These are phyloP conservation scores for Phytophthora sojae DNA, from an alignment of 352 stramenopile genomes.

Conservation along the genomic window DNA sequence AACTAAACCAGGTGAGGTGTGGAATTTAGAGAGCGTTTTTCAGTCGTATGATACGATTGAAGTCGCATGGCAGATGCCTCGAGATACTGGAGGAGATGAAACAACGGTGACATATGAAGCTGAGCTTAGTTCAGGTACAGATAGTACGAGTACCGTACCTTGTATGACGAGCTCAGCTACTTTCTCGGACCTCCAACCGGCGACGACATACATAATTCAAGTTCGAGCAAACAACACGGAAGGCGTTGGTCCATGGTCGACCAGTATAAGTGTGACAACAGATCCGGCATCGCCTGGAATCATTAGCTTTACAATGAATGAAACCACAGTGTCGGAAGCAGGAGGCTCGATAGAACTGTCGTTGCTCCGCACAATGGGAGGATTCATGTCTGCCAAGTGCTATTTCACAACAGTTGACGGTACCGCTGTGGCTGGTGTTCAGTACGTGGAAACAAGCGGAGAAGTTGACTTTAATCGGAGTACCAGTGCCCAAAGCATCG, in stretches of 20 bases:
- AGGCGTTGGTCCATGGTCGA: conserved; percentile 43
- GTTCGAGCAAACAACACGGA: conserved; percentile 38
- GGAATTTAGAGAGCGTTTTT: conserved; percentile 8
- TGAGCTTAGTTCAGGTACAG: conserved; percentile 15
- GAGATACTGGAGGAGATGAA: conserved; percentile 47
- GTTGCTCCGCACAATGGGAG: conserved; percentile 43
- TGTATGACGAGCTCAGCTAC: neutral
- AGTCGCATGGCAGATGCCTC: conserved; percentile 42
- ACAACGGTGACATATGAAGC: conserved; percentile 37
- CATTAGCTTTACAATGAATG: conserved; percentile 40
- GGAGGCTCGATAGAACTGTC: conserved; percentile 11
- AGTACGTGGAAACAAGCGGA: conserved; percentile 38
- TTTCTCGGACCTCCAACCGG: conserved; percentile 31
- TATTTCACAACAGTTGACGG: conserved; percentile 42
- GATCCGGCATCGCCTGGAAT: conserved; percentile 56
- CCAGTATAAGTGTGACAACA: conserved; percentile 36
- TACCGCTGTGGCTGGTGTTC: conserved; percentile 38
- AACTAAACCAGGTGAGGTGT: conserved; percentile 35
- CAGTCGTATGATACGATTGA: conserved; percentile 37
- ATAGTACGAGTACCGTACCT: neutral
- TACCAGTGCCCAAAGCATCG: conserved; percentile 28
- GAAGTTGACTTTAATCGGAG: conserved; percentile 41
- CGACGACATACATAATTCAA: conserved; percentile 42
- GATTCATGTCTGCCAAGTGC: conserved; percentile 46
- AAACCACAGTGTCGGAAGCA: conserved; percentile 39